Conservation (phyloP, 208 protist genomes). For the Trypanosoma melophagium region DNA sequence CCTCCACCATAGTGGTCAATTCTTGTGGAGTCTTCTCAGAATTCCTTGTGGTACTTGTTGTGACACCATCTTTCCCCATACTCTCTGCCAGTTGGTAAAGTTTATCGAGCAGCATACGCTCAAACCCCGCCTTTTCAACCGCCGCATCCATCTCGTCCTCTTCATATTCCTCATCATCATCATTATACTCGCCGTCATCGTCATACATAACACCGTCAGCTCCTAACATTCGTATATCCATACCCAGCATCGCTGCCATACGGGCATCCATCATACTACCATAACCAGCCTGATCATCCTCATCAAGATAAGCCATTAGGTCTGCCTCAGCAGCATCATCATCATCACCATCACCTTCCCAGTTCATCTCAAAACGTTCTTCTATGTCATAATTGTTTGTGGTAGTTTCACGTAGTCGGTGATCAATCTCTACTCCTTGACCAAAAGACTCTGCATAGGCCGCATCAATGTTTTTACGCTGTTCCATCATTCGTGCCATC, state of each 20-base stretch:
- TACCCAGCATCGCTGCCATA: slow-evolving; percentile 22
- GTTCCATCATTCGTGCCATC: neutral
- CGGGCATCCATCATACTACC: slow-evolving; percentile 50
- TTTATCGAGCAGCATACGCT: slow-evolving; percentile 30
- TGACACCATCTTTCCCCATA: neutral
- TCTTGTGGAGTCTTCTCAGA: neutral
- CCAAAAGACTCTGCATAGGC: slow-evolving; percentile 18
- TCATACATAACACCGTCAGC: slow-evolving; percentile 15
- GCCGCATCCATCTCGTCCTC: slow-evolving; percentile 14
- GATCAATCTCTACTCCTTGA: slow-evolving; percentile 27
- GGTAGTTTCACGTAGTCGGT: slow-evolving; percentile 3
- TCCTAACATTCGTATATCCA: slow-evolving; percentile 39
- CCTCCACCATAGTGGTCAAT: neutral
- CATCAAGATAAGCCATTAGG: slow-evolving; percentile 82
- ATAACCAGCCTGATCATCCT: slow-evolving; percentile 54
- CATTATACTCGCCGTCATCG: slow-evolving; percentile 6
- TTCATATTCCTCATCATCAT: slow-evolving; percentile 25
- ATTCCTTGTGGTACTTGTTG: neutral
- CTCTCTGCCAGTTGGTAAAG: slow-evolving; percentile 22
- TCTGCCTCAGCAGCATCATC: slow-evolving; percentile 41
- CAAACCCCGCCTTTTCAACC: slow-evolving; percentile 24
- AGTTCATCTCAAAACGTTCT: slow-evolving; percentile 38
- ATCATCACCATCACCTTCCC: slow-evolving; percentile 27
- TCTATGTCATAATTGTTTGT: slow-evolving; percentile 21
- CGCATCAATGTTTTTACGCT: slow-evolving; percentile 9